Conservation (phyloP, 2,329 filamentous ascomycete genomes). For the Verticillium klebahnii region DNA sequence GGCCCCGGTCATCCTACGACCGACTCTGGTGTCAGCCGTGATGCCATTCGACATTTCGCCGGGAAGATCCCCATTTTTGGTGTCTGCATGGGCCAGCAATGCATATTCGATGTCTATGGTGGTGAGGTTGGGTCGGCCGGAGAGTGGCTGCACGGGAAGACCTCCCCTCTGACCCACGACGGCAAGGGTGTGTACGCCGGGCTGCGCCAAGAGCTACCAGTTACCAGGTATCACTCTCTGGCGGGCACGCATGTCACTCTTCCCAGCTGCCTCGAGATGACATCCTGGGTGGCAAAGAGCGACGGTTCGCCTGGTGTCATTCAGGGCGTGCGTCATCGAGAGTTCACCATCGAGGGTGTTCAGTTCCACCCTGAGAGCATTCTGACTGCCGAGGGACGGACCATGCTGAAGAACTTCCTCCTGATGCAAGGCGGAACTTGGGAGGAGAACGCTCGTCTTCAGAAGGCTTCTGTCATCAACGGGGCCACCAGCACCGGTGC, state of each 20-base stretch:
- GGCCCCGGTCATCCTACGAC: conserved; percentile 88
- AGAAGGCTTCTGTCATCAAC: conserved; percentile 31
- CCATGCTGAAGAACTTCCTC: conserved; percentile 92
- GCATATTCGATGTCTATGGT: conserved; percentile 91
- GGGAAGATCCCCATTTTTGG: conserved; percentile 94
- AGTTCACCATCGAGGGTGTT: conserved; percentile 87
- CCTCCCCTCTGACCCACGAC: conserved; percentile 85
- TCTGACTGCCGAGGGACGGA: conserved; percentile 78
- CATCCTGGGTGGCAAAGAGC: conserved; percentile 78
- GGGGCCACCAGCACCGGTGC: conserved; percentile 18
- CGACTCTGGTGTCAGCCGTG: conserved; percentile 90
- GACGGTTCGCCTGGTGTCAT: conserved; percentile 82
- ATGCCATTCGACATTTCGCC: conserved; percentile 84
- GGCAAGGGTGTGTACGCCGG: conserved; percentile 84
- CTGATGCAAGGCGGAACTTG: conserved; percentile 86
- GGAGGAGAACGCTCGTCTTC: conserved; percentile 67
- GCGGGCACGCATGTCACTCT: conserved; percentile 87
- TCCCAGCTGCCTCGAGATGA: conserved; percentile 80
- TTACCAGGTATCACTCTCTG: conserved; percentile 94
- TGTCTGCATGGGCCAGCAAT: conserved; percentile 99
- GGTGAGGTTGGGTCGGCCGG: conserved; percentile 88
- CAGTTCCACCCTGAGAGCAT: conserved; percentile 99
- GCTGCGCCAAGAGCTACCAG: conserved; percentile 74
- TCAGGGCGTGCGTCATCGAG: conserved; percentile 94
- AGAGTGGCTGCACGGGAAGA: conserved; percentile 96